Conservation (phyloP, 176 grass and related monocot genomes). For the Bonia amplexicaulis region DNA sequence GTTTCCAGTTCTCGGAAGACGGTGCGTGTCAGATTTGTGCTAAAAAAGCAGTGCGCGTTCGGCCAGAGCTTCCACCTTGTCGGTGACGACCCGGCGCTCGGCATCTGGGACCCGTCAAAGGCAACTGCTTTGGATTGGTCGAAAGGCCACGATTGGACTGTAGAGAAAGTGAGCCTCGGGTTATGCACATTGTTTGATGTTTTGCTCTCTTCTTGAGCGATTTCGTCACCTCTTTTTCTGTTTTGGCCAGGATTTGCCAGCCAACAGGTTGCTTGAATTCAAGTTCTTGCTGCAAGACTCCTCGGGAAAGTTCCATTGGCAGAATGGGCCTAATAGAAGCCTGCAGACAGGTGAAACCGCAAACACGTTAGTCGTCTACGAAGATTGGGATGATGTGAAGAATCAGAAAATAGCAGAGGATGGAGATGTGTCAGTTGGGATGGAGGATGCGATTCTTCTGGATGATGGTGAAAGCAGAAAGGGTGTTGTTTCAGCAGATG, state of each 20-base stretch:
- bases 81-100: slow-evolving; percentile 40
- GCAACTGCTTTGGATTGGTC: slow-evolving; percentile 51
- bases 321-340: slow-evolving; percentile 59
- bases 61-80: slow-evolving; percentile 50
- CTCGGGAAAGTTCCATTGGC: slow-evolving; percentile 53
- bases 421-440: neutral
- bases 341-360: slow-evolving; percentile 36
- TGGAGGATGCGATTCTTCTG: neutral
- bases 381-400: slow-evolving; percentile 50
- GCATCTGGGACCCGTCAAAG: slow-evolving; percentile 50
- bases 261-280: slow-evolving; percentile 52
- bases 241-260: slow-evolving; percentile 55
- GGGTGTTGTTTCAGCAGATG: neutral
- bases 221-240: neutral
- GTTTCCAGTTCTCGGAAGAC: slow-evolving; percentile 4
- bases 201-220: neutral
- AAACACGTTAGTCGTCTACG: slow-evolving; percentile 49
- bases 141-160: slow-evolving; percentile 47
- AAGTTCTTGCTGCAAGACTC: slow-evolving; percentile 62
- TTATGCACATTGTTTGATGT: neutral
- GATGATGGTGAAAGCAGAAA: neutral
- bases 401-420: slow-evolving; percentile 43
- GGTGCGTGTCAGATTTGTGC: slow-evolving; percentile 39
- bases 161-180: slow-evolving; percentile 43
- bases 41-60: slow-evolving; percentile 32